These are phyloP conservation scores for Mycena pura DNA, from an alignment of 768 basidiomycete species.

Conservation along the genomic window DNA sequence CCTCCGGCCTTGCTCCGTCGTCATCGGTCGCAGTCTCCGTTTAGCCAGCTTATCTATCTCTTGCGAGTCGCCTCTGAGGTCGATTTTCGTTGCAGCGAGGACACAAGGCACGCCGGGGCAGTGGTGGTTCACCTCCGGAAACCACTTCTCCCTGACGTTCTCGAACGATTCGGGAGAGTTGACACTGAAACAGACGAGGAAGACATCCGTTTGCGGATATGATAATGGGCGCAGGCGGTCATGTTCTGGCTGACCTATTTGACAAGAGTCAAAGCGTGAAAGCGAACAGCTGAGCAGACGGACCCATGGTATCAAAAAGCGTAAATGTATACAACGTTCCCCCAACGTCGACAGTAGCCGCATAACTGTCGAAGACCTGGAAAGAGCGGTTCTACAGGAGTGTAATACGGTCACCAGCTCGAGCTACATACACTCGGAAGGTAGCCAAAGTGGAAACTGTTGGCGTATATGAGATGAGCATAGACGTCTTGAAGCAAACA, in stretches of 20 bases:
- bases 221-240: slow-evolving; percentile 98
- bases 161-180: slow-evolving; percentile 98
- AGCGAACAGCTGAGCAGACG: slow-evolving; percentile 78
- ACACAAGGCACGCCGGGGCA: slow-evolving; percentile 99
- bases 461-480: slow-evolving; percentile 96
- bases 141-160: slow-evolving; percentile 99
- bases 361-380: slow-evolving; percentile 96
- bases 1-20: slow-evolving; percentile 86
- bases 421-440: slow-evolving; percentile 86
- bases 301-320: slow-evolving; percentile 99
- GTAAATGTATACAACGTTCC: slow-evolving; percentile 99
- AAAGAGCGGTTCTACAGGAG: slow-evolving; percentile 24
- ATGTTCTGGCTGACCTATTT: slow-evolving; percentile 99
- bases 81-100: slow-evolving; percentile 98
- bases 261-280: too few relatives aligned
- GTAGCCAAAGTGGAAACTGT: slow-evolving; percentile 99
- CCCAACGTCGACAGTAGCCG: slow-evolving; percentile 99
- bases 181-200: slow-evolving; percentile 99
- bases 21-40: slow-evolving; percentile 96
- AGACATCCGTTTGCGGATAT: slow-evolving; percentile 99
- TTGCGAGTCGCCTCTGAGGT: slow-evolving; percentile 91
- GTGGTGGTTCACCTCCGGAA: slow-evolving; percentile 99
- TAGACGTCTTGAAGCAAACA: slow-evolving; percentile 72
- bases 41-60: slow-evolving; percentile 94
- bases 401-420: slow-evolving; percentile 29